Base-by-base conservation (phyloP, 352 stramenopile genomes). In the Globisporangium parvum region DNA sequence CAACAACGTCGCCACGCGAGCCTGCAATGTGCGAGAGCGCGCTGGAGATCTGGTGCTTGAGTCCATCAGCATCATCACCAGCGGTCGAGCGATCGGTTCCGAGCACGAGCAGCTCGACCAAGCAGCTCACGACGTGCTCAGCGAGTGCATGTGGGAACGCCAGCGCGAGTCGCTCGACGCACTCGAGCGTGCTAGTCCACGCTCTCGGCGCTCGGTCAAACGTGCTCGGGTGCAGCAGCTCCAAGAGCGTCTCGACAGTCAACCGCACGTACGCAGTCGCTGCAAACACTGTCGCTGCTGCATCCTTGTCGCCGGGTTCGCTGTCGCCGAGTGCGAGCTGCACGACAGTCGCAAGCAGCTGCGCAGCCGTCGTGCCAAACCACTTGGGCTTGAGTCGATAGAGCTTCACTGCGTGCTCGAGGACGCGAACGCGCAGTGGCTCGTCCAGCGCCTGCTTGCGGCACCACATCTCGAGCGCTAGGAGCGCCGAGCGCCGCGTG, bases 361-460 rank as follows among this genome's bases (percentile, higher is more conserved):
- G n/a, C 20, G 41, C 17, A 47, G 41, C 51, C 46, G 53, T 75
- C 75, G 56, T 75, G 72, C 21, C 50, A 61, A 20, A 73, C 66
- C n/a, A 67, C 31, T 6, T 53, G 48, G 46, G 68, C 62, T 1
- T 66, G 63, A 67, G 63, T 23, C 63, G 53, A 37, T 17, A 3
- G 17, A 47, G 20, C 41, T 18, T 3, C 4, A 23, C n/a, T 23
- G 41, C 41, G 1, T 26, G 18, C 0, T 21, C 41, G n/a, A 47
- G 1, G 17, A 47, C 41, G 3, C 41, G 41, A 18, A 6, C n/a
- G 18, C 20, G 4, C 17, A 24, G 6, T 5, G n/a, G 1, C 17
- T 18, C n/a, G 20, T 47, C 17, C 6, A 47, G 41, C 9, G 41
- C 5, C 10, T 47, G n/a, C 9, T 4, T 23, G n/a, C 41, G 18